Conservation (phyloP, 768 basidiomycete genomes). For the Strobilomyces echinocephalus region DNA sequence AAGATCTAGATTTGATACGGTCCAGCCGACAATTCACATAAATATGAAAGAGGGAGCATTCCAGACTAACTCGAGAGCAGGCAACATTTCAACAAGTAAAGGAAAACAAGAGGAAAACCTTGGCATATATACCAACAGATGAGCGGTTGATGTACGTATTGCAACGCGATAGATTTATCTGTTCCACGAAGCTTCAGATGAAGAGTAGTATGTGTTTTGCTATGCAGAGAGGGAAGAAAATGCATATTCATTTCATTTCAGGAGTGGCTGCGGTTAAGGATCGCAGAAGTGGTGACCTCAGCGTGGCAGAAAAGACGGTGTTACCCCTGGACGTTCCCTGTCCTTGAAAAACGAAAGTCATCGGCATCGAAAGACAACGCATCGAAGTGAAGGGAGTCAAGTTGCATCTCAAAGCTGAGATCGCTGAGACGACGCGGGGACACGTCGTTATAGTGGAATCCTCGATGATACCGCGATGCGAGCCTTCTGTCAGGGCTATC, state of each 20-base stretch:
- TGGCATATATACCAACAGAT: constrained; percentile 11
- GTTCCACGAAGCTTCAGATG: constrained; percentile 1
- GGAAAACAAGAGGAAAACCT: constrained; percentile 13
- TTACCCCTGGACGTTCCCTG: constrained; percentile 15
- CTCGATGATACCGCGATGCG: constrained; percentile 2
- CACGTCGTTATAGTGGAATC: neutral
- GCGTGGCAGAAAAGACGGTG: neutral
- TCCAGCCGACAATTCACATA: constrained; percentile 11
- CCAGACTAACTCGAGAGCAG: constrained; percentile 4
- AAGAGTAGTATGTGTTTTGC: neutral
- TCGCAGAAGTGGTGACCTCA: neutral
- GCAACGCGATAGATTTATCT: neutral
- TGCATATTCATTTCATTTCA: constrained; percentile 7
- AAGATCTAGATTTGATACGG: constrained; percentile 2
- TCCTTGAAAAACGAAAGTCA: constrained; percentile 37
- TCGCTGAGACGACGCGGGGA: constrained; percentile 30
- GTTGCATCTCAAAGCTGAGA: constrained; percentile 55
- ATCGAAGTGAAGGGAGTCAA: constrained; percentile 74
- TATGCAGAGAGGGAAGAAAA: neutral
- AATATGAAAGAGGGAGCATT: constrained; percentile 7
- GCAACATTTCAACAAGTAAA: constrained; percentile 9
- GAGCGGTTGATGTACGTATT: constrained; percentile 7
- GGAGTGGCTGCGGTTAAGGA: neutral
- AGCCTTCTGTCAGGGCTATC: constrained; percentile 17
- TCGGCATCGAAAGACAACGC: constrained; percentile 63